phyloP scores from a whole-genome alignment of 768 basidiomycete species.

The Lepiota brunneoincarnata region DNA sequence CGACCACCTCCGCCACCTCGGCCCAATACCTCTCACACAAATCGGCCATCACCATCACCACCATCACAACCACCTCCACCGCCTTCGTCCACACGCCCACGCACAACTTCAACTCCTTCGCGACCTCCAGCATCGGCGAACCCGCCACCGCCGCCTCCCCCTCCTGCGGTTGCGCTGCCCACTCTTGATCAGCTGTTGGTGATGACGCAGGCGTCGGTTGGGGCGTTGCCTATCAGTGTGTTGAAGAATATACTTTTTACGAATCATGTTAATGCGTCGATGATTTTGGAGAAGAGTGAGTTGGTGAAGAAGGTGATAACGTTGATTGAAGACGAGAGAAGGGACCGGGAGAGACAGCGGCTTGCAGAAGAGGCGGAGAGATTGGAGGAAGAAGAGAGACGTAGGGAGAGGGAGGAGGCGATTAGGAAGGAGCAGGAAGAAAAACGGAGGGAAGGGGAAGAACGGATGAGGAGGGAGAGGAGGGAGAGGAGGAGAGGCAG shows the following conservation, averaged over 20 bases:
- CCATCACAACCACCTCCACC: conserved; percentile 19
- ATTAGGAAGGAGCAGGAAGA: conserved; percentile 26
- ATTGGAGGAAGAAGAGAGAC: conserved; percentile 35
- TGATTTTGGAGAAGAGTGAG: conserved; percentile 85
- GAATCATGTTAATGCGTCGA: conserved; percentile 76
- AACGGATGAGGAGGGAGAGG: conserved; percentile 18
- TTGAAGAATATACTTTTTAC: conserved; percentile 79
- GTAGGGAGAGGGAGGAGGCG: conserved; percentile 35
- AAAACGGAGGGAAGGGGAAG: conserved; percentile 13
- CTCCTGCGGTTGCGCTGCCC: conserved; percentile 45
- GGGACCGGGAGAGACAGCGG: conserved; percentile 48
- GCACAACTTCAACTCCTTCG: conserved; percentile 8
- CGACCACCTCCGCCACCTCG: conserved; percentile 13
- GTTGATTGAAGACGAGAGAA: conserved; percentile 63
- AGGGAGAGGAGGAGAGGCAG: conserved; percentile 16
- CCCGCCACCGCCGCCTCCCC: conserved; percentile 13
- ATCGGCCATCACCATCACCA: conserved; percentile 14
- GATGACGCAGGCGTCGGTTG: conserved; percentile 56
- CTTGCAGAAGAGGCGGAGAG: conserved; percentile 44
- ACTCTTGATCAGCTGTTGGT: conserved; percentile 67
- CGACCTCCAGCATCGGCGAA: conserved; percentile 11
- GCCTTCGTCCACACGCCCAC: conserved; percentile 17
- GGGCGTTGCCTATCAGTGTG: conserved; percentile 60
- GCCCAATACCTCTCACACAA: conserved; percentile 11
- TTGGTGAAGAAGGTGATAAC: conserved; percentile 68